Percentiles rank a stretch among this genome's conserved stretches.
phyloP scores from a whole-genome alignment of 192 early-diverging fungal genomes.

The Coemansia sp. region DNA sequence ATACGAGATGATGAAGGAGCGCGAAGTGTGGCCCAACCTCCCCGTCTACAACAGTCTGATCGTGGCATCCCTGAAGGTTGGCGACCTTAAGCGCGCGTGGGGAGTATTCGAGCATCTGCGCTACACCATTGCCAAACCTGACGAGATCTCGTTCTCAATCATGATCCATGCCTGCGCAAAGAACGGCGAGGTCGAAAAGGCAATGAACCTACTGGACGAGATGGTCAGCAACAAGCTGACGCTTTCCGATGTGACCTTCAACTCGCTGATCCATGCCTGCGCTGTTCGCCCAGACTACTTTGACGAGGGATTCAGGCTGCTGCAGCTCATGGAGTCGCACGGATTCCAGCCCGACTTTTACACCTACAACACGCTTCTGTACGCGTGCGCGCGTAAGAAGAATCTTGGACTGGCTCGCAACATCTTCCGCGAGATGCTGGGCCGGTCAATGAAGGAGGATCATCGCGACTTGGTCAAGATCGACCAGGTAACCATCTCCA shows the following conservation, averaged over 20 bases:
- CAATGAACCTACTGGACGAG: conserved; percentile 89
- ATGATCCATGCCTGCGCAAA: conserved; percentile 94
- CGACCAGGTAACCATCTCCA: conserved; percentile 65
- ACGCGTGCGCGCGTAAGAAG: conserved; percentile 70
- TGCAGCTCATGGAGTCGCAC: conserved; percentile 80
- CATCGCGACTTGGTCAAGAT: conserved; percentile 56
- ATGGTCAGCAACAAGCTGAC: conserved; percentile 73
- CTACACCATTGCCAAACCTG: conserved; percentile 72
- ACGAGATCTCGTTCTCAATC: conserved; percentile 77
- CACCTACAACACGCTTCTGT: conserved; percentile 84
- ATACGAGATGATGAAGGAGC: conserved; percentile 76
- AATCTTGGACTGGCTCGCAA: conserved; percentile 73
- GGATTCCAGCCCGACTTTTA: conserved; percentile 80
- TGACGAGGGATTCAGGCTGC: conserved; percentile 75
- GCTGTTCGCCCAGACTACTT: conserved; percentile 81
- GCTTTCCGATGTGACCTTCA: conserved; percentile 86
- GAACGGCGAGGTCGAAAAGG: conserved; percentile 82
- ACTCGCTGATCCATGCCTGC: conserved; percentile 84
- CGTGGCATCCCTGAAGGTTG: conserved; percentile 73
- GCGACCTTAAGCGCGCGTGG: conserved; percentile 83
- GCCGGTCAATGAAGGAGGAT: conserved; percentile 47
- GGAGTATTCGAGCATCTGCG: conserved; percentile 87
- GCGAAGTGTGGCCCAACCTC: conserved; percentile 58
- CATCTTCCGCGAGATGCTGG: conserved; percentile 64
- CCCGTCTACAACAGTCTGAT: conserved; percentile 82